A percentile compares a stretch with the other conserved stretches of the same genome.
These are phyloP conservation scores for Talaromyces wortmannii DNA, from an alignment of 495 filamentous ascomycete species.

Conservation along the genomic window DNA sequence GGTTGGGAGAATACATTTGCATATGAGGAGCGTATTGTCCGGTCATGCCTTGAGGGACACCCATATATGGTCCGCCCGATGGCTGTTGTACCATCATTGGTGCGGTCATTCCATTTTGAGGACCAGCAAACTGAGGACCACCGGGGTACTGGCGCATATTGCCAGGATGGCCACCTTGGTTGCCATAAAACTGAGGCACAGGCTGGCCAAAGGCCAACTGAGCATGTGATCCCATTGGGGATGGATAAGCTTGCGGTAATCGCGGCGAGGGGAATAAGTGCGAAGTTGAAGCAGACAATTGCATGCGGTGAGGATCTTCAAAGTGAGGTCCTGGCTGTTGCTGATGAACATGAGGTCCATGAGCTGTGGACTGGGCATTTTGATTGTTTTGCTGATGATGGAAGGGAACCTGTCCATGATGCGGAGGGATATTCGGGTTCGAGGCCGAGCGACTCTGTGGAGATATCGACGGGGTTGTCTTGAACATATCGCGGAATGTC, in stretches of 20 bases:
- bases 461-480: slow-evolving; percentile 52
- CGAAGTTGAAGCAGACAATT: slow-evolving; percentile 69
- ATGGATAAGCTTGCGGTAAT: slow-evolving; percentile 63
- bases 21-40: slow-evolving; percentile 59
- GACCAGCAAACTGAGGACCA: slow-evolving; percentile 56
- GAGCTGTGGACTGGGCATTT: slow-evolving; percentile 53
- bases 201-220: slow-evolving; percentile 69
- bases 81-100: slow-evolving; percentile 80
- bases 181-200: slow-evolving; percentile 63
- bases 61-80: slow-evolving; percentile 49
- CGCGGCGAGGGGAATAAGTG: slow-evolving; percentile 76
- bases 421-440: slow-evolving; percentile 57
- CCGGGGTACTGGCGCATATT: slow-evolving; percentile 40
- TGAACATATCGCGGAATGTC: slow-evolving; percentile 71
- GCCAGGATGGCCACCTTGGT: slow-evolving; percentile 48
- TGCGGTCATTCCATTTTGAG: slow-evolving; percentile 59
- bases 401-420: slow-evolving; percentile 68
- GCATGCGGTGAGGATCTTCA: slow-evolving; percentile 80
- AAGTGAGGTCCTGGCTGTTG: slow-evolving; percentile 59
- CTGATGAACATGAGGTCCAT: slow-evolving; percentile 60
- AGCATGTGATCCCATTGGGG: slow-evolving; percentile 58
- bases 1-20: slow-evolving; percentile 67
- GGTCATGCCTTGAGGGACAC: slow-evolving; percentile 47
- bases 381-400: slow-evolving; percentile 46
- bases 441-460: slow-evolving; percentile 57